Evolutionary conservation across 495 filamentous ascomycete genomes (phyloP).

Genomic region (Evernia prunastri): DNA sequence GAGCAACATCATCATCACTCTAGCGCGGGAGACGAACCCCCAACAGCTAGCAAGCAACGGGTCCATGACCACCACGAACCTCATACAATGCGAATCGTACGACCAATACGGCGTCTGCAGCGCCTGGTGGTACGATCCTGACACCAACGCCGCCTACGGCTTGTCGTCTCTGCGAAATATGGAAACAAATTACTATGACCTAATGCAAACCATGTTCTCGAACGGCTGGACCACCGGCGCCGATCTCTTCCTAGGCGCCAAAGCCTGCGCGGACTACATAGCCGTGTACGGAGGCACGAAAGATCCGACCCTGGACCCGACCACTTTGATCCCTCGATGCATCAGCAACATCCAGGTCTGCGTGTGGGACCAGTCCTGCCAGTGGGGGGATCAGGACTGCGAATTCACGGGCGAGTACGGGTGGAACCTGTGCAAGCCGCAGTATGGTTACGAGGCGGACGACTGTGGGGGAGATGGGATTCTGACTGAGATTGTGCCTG

Average conservation of each 20-base stretch:
- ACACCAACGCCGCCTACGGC: slow-evolving; percentile 9
- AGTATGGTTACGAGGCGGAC: not conserved
- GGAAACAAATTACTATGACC: not conserved
- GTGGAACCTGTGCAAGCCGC: not conserved
- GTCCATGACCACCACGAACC: not conserved
- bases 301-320: not conserved
- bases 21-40: slow-evolving; percentile 5
- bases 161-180: not conserved
- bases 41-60: slow-evolving; percentile 14
- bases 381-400: not conserved
- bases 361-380: slow-evolving; percentile 6
- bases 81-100: slow-evolving; percentile 11
- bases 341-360: slow-evolving; percentile 8
- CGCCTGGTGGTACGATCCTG: slow-evolving; percentile 21
- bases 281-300: not conserved
- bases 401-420: slow-evolving; percentile 1
- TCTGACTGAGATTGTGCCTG: not conserved
- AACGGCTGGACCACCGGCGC: slow-evolving; percentile 9
- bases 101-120: slow-evolving; percentile 20
- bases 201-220: slow-evolving; percentile 6
- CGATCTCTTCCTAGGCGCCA: slow-evolving; percentile 7
- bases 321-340: slow-evolving; percentile 3
- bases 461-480: not conserved
- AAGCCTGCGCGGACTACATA: slow-evolving; percentile 6
- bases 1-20: slow-evolving; percentile 20